Conservation (phyloP, 2,329 filamentous ascomycete genomes). For the Diplodia corticola region DNA sequence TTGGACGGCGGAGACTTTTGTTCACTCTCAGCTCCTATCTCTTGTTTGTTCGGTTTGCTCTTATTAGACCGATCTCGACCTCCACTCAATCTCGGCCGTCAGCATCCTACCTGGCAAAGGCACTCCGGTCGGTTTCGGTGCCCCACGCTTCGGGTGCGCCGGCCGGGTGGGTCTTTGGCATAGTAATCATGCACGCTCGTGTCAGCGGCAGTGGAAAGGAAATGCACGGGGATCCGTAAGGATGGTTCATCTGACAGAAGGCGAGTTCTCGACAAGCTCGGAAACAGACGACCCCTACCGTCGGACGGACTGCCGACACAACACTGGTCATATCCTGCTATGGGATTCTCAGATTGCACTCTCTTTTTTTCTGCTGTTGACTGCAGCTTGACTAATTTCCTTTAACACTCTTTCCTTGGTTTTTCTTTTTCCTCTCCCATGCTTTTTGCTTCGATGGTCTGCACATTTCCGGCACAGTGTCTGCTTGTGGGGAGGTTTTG, state of each 20-base stretch:
- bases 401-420: conserved; percentile 6
- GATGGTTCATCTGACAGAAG: conserved; percentile 1
- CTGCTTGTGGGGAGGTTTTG: conserved; percentile 24
- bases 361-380: conserved; percentile 14
- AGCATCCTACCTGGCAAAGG: conserved; percentile 15
- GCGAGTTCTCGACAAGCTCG: conserved; percentile 9
- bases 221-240: conserved; percentile 6
- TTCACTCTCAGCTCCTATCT: conserved; percentile 39
- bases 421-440: conserved; percentile 5
- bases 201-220: background rate
- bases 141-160: conserved; percentile 6
- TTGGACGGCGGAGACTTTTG: conserved; percentile 40
- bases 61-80: conserved; percentile 31
- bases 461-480: conserved; percentile 23
- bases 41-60: conserved; percentile 37
- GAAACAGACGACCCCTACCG: background rate
- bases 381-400: conserved; percentile 18
- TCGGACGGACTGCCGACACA: background rate
- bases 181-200: conserved; percentile 13
- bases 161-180: conserved; percentile 13
- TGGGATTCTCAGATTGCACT: conserved; percentile 21
- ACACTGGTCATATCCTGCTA: conserved; percentile 15
- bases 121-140: conserved; percentile 15
- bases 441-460: conserved; percentile 14
- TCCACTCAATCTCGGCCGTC: conserved; percentile 17